These are phyloP conservation scores for Chlorella sorokiniana DNA, from an alignment of 139 green algal species.

Conservation along the genomic window DNA sequence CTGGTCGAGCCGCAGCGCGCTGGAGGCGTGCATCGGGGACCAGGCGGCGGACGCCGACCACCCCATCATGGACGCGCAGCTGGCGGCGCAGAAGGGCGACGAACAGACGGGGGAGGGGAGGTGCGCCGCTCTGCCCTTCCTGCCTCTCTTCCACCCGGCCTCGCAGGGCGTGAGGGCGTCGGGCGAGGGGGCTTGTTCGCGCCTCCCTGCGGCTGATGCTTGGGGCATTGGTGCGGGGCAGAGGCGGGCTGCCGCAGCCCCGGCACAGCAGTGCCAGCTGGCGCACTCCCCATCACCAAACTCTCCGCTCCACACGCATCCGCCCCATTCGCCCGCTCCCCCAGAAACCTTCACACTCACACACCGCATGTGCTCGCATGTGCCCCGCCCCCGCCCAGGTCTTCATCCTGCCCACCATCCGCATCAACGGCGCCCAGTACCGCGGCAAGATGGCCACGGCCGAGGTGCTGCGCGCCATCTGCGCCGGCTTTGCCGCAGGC, in stretches of 20 bases:
- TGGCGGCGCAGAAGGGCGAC: constrained; percentile 63
- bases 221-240: too few species aligned
- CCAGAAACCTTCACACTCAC: neutral
- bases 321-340: neutral
- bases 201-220: too few species aligned
- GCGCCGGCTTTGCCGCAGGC: constrained; percentile 78
- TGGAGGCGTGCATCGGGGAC: constrained; percentile 66
- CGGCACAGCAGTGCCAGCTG: neutral
- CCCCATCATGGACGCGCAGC: constrained; percentile 77
- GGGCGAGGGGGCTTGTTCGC: too few species aligned
- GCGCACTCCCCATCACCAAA: neutral
- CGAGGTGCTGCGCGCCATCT: constrained; percentile 85
- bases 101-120: constrained; percentile 29
- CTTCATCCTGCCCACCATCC: constrained; percentile 87
- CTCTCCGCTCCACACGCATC: neutral
- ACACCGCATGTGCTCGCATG: neutral
- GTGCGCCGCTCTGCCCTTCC: constrained; percentile 8
- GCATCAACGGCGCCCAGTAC: constrained; percentile 92
- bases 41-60: constrained; percentile 51
- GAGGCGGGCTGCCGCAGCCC: too few species aligned
- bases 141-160: too few species aligned
- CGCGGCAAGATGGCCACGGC: constrained; percentile 67
- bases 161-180: too few species aligned
- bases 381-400: constrained; percentile 50
- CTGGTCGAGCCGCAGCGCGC: constrained; percentile 33